phyloP scores from a whole-genome alignment of 768 basidiomycete genomes.

The Lenzites betulinus region DNA sequence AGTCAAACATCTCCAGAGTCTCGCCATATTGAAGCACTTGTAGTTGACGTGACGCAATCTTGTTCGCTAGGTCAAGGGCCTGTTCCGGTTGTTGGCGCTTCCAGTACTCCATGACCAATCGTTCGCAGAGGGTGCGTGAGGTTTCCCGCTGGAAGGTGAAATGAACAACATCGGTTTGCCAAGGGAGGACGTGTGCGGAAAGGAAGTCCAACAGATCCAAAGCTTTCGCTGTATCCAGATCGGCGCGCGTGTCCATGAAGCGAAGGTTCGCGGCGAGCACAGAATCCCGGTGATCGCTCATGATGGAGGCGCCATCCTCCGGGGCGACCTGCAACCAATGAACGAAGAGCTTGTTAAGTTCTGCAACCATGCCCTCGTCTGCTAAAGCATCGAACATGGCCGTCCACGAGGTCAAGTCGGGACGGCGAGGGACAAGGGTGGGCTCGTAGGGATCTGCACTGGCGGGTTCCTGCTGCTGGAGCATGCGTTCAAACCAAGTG shows the following conservation, averaged over 20 bases:
- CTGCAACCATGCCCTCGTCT: constrained; percentile 45
- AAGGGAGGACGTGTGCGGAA: constrained; percentile 19
- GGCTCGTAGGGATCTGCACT: constrained; percentile 41
- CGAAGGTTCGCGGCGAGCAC: constrained; percentile 47
- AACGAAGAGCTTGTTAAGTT: constrained; percentile 59
- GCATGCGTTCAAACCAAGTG: constrained; percentile 70
- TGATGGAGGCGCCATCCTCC: constrained; percentile 31
- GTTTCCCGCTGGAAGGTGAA: constrained; percentile 18
- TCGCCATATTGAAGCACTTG: constrained; percentile 12
- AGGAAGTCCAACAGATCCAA: constrained; percentile 33
- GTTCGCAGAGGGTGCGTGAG: constrained; percentile 16
- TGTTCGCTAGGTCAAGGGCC: constrained; percentile 31
- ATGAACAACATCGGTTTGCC: constrained; percentile 11
- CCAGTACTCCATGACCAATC: constrained; percentile 26
- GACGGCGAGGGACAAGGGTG: constrained; percentile 47
- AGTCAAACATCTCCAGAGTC: constrained; percentile 8
- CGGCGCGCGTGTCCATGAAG: constrained; percentile 30
- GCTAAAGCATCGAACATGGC: constrained; percentile 63
- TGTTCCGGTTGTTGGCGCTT: constrained; percentile 26
- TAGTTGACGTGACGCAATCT: constrained; percentile 10
- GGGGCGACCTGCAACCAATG: constrained; percentile 37
- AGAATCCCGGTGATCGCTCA: constrained; percentile 35
- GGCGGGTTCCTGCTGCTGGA: constrained; percentile 42
- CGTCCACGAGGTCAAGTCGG: constrained; percentile 56
- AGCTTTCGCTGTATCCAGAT: constrained; percentile 11